Base-by-base conservation (phyloP, 768 basidiomycete genomes). In the Tephrocybe sp. region DNA sequence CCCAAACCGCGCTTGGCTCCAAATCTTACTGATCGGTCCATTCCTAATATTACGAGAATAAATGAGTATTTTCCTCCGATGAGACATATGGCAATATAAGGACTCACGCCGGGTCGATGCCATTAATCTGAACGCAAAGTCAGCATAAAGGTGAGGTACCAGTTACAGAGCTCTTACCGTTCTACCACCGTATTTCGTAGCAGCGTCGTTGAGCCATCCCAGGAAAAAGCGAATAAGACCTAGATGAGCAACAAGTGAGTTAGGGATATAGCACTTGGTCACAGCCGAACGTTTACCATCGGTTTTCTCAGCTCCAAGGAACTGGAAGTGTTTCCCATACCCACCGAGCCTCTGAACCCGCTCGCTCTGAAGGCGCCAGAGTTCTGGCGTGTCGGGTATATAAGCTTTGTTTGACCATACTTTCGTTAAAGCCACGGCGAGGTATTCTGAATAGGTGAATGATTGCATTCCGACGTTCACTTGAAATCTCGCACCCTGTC, bases 381-480 rank as follows among this genome's bases (percentile, higher is more conserved):
- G 55, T 43, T 62, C 60, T 8, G 54, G 36, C 12, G 61, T 63
- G 9, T 57, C 50, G 0, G 71, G 70, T 36, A 75, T 62, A 19
- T 67, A 57, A 0, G 72, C 72, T 31, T 61, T 64, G 12, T 64
- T 59, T 3, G 59, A 46, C 72, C 72, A 73, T 1, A 74, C 64
- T 54, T 69, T 70, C 2, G 69, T 68, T 12, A 69, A 54, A 3
- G 71, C 69, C 1, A 71, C 56, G 6, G 68, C 63, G 2, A 64
- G 48, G 46, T 68, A 72, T 42, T 73, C 70, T 10, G 65, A 57
- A 42, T 70, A 69, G 5, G 66, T 65, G 57, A 72, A 73, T 1
- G 70, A 65, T 43, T 69, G 68, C 56, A 70, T 71, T 8, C 72
- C 69, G 52, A 63, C 60, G 55, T 73, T 73, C 50, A 68, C 70